Conservation (phyloP, 768 basidiomycete genomes). For the Tricholoma hemisulphureum region DNA sequence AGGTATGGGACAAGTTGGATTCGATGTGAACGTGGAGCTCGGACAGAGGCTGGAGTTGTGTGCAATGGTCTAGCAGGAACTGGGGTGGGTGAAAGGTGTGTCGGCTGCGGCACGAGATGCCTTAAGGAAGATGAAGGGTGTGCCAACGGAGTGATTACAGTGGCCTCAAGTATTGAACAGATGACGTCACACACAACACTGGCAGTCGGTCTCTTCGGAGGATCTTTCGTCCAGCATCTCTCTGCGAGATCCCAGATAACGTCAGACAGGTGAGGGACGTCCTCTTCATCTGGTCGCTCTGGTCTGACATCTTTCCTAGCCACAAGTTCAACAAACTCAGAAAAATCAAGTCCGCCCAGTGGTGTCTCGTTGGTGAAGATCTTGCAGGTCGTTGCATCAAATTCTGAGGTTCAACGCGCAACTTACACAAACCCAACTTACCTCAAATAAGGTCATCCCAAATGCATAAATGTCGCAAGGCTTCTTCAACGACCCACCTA, state of each 20-base stretch:
- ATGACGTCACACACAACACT: not conserved
- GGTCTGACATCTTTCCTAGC: not conserved
- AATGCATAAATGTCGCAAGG: not conserved
- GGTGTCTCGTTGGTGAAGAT: not conserved
- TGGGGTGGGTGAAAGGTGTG: no score
- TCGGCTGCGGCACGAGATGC: no score
- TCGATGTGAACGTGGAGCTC: slow-evolving; percentile 48
- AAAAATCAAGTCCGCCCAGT: not conserved
- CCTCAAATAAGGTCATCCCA: not conserved
- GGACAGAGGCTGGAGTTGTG: no score
- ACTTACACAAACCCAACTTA: not conserved
- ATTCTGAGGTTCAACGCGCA: no score
- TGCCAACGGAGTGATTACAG: no score
- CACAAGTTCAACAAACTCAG: not conserved
- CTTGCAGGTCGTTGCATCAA: not conserved
- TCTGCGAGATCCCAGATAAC: not conserved
- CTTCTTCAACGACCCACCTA: not conserved
- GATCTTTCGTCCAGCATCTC: not conserved
- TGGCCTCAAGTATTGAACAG: not conserved
- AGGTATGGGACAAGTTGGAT: slow-evolving; percentile 96
- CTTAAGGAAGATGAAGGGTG: no score
- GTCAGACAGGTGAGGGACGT: not conserved
- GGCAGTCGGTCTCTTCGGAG: not conserved
- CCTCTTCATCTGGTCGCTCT: not conserved
- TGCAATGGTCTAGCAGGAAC: no score